Evolutionary conservation across 208 protist genomes (phyloP).

Genomic region (Kentomonas sorsogonicus): DNA sequence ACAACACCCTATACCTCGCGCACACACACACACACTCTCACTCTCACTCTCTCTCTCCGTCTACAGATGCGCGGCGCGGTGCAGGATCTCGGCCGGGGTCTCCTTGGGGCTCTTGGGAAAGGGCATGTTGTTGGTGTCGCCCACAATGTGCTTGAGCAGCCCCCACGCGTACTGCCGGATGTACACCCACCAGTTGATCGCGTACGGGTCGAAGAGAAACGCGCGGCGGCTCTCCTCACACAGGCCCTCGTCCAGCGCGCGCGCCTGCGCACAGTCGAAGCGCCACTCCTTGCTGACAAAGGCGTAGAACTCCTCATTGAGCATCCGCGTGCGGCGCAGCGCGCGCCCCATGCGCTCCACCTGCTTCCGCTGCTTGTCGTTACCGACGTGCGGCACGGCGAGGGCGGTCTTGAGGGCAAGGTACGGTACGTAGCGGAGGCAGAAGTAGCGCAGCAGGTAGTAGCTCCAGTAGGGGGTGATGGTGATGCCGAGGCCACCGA

Average conservation of each 20-base stretch:
- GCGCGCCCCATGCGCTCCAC: conserved; percentile 47
- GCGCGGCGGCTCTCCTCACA: conserved; percentile 23
- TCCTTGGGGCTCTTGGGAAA: conserved; percentile 26
- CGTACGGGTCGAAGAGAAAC: conserved; percentile 57
- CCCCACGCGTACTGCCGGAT: conserved; percentile 64
- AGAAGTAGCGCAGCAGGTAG: conserved; percentile 41
- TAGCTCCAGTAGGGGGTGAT: conserved; percentile 34
- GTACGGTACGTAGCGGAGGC: conserved; percentile 62
- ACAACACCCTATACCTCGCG: neutral
- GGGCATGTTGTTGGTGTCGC: conserved; percentile 33
- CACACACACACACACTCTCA: conserved; percentile 10
- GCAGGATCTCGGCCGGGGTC: conserved; percentile 41
- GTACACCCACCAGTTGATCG: conserved; percentile 73
- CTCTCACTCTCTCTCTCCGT: neutral
- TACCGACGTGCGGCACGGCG: conserved; percentile 47
- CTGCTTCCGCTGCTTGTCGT: conserved; percentile 32
- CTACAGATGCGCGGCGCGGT: conserved; percentile 46
- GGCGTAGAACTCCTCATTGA: conserved; percentile 62
- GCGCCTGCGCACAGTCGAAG: conserved; percentile 36
- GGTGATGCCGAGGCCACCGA: conserved; percentile 22
- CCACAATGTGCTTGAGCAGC: conserved; percentile 65
- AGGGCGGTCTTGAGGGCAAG: conserved; percentile 27
- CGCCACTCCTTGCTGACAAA: conserved; percentile 63
- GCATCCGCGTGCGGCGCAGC: conserved; percentile 37
- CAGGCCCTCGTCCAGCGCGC: conserved; percentile 47